Base-by-base conservation (phyloP, 208 protist species). In the Acanthamoeba healyi region DNA sequence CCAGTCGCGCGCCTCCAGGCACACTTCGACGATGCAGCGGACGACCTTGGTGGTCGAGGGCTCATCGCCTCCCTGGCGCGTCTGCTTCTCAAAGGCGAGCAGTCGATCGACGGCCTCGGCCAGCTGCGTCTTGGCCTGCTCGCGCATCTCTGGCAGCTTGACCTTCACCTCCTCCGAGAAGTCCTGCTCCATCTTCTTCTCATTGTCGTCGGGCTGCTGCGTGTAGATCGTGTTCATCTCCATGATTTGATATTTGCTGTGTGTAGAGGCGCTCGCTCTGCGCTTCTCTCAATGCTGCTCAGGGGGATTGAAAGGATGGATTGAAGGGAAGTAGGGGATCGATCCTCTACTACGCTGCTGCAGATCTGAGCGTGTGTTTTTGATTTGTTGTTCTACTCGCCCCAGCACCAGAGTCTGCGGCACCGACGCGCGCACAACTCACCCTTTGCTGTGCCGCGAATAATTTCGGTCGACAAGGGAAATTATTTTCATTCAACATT, bases 21-120 rank as follows among this genome's bases (percentile, higher is more conserved):
- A 98, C 42, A 99, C 97, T 40, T 97, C 96, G 32, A 99, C 94
- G 58, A 98, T 97, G 94, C 98, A 98, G 19, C 98, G 97, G 2
- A 97, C 96, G 17, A 99, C 96, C 77, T 96, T 96, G 95, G 97
- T 96, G 10, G 96, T 98, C 10, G 38, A 77, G 54, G 44, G 15
- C 36, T 88, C 88, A 81, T 93, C 67, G 29, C 67, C 88, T 19
- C 40, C 63, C 70, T 93, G 97, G 72, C 98, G 97, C 24, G 98
- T 96, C 49, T 98, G 94, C 95, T 99, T 99, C 92, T 99, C 98
- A 42, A 98, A 91, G 63, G 94, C 95, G 4, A 99, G 95, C 44
- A 99, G 81, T 92, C 98, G 97, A 32, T 97, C 97, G 26, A 99
- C 96, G 40, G 98, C 88, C n/a, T 98, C 97, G 12, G 42, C 15